Conservation (phyloP, 306 rosid species). For the Trifolium dubium region DNA sequence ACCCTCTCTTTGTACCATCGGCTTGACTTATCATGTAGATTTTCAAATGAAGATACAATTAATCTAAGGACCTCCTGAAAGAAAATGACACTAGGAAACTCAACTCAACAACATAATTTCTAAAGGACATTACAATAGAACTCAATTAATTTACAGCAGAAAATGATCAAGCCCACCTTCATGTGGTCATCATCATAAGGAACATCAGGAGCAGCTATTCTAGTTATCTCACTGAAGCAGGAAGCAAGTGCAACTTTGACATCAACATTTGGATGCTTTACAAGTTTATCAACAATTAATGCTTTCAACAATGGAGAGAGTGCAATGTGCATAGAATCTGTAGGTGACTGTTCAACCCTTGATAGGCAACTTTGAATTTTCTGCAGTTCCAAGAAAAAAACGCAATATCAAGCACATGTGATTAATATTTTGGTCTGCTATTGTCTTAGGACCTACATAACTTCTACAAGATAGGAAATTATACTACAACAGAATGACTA, state of each 20-base stretch:
- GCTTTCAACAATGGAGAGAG: conserved; percentile 70
- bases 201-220: conserved; percentile 94
- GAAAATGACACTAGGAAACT: conserved; percentile 25
- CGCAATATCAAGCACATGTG: conserved; percentile 29
- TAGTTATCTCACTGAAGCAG: conserved; percentile 83
- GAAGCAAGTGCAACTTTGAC: conserved; percentile 85
- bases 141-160: background rate
- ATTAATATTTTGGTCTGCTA: conserved; percentile 15
- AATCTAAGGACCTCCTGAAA: conserved; percentile 76
- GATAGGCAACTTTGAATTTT: conserved; percentile 58
- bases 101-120: background rate
- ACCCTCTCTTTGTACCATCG: conserved; percentile 70
- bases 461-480: background rate
- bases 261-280: conserved; percentile 67
- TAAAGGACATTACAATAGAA: background rate
- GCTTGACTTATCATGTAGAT: conserved; percentile 66
- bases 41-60: conserved; percentile 88
- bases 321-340: conserved; percentile 63
- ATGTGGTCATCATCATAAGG: conserved; percentile 89
- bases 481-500: background rate
- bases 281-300: conserved; percentile 58
- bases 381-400: conserved; percentile 48
- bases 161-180: conserved; percentile 59
- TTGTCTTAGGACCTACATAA: conserved; percentile 11
- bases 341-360: conserved; percentile 80